A percentile compares a stretch with the other conserved stretches of the same genome.
Evolutionary conservation across 176 grass and related monocot genomes (phyloP).

Genomic region (Bothriochloa decipiens): DNA sequence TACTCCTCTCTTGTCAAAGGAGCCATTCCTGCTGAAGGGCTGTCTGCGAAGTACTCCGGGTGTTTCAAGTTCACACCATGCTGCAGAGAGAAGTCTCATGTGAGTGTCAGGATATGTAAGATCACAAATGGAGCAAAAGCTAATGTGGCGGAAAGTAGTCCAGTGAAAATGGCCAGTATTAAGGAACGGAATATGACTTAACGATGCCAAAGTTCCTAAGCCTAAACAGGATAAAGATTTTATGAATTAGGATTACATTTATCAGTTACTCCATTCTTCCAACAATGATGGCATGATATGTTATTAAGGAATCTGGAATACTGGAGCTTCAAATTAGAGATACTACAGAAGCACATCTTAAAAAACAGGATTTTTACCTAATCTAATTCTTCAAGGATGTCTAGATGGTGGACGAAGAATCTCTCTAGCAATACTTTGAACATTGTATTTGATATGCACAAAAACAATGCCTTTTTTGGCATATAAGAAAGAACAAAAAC

Average conservation of each 20-base stretch:
- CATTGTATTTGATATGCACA: background rate
- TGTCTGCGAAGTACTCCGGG: slow-evolving; percentile 86
- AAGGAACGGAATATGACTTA: background rate
- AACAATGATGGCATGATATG: background rate
- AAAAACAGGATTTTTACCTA: background rate
- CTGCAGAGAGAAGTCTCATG: slow-evolving; percentile 42
- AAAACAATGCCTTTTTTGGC: slow-evolving; percentile 4
- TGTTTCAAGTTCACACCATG: slow-evolving; percentile 97
- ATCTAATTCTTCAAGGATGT: background rate
- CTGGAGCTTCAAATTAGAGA: background rate
- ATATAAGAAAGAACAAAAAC: background rate
- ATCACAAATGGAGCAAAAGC: background rate
- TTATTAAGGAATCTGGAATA: background rate
- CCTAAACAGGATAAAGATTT: background rate
- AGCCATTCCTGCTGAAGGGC: slow-evolving; percentile 75
- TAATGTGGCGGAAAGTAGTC: background rate
- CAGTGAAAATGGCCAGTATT: background rate
- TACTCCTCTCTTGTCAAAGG: slow-evolving; percentile 80
- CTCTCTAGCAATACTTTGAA: slow-evolving; percentile 1
- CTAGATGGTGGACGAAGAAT: background rate
- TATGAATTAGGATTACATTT: background rate
- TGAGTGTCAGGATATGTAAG: background rate
- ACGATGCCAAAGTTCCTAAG: background rate
- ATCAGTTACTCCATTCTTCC: background rate
- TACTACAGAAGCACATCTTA: background rate